A percentile compares a stretch with the other conserved stretches of the same genome.
Evolutionary conservation across 768 basidiomycete genomes (phyloP).

Genomic region (Pleurotus sapidus): DNA sequence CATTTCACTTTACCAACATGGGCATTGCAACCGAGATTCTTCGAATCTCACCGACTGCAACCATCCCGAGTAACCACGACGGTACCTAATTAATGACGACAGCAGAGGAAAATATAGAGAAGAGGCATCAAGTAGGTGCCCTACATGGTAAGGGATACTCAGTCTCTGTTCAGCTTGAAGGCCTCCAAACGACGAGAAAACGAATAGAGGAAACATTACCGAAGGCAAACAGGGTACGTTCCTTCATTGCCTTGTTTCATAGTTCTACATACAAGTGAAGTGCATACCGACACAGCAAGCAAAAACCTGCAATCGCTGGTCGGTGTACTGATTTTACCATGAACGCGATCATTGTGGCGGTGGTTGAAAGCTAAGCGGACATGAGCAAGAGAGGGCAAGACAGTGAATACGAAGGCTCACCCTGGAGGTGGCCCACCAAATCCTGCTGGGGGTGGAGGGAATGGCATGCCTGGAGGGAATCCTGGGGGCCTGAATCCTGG

Average conservation of each 20-base stretch:
- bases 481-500: constrained; percentile 85
- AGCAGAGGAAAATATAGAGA: neutral
- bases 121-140: neutral
- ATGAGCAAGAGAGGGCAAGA: constrained; percentile 6
- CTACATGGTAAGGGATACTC: no score
- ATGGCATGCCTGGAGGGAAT: constrained; percentile 79
- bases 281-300: neutral
- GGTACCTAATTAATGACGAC: no score
- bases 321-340: neutral
- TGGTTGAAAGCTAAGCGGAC: constrained; percentile 43
- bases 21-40: no score
- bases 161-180: no score
- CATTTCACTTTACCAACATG: neutral
- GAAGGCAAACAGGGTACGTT: no score
- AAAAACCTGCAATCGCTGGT: neutral
- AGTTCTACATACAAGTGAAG: constrained; percentile 1
- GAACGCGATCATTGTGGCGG: constrained; percentile 38
- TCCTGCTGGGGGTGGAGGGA: constrained; percentile 79
- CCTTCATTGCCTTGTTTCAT: neutral
- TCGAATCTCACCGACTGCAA: no score
- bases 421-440: constrained; percentile 83
- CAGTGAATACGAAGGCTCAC: constrained; percentile 38
- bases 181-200: no score
- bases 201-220: no score
- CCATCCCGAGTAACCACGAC: no score